Conservation (phyloP, 2,329 filamentous ascomycete species). For the Daldinia sp. region DNA sequence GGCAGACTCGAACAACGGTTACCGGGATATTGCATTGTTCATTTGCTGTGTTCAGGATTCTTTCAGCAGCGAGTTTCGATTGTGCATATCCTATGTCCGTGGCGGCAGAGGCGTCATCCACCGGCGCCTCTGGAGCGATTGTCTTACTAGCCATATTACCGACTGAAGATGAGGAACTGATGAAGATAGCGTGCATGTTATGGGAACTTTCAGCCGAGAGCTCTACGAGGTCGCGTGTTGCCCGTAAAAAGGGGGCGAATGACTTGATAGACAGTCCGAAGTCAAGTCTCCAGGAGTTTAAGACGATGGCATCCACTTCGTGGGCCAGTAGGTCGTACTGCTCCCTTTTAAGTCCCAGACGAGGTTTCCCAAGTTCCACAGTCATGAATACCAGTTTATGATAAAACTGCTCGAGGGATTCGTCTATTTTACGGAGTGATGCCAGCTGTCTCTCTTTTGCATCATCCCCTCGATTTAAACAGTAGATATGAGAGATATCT, state of each 20-base stretch:
- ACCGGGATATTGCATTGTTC: slow-evolving; percentile 31
- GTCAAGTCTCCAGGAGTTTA: slow-evolving; percentile 46
- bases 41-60: slow-evolving; percentile 33
- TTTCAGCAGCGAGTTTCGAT: slow-evolving; percentile 43
- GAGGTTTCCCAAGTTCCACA: background rate
- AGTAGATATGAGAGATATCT: background rate
- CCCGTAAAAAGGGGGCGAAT: slow-evolving; percentile 40
- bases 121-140: slow-evolving; percentile 35
- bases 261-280: slow-evolving; percentile 43
- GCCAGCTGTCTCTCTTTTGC: background rate
- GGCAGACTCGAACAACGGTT: slow-evolving; percentile 39
- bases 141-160: slow-evolving; percentile 21
- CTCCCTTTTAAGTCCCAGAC: background rate
- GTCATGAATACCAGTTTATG: background rate
- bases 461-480: background rate
- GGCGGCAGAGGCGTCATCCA: slow-evolving; percentile 32
- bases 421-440: background rate
- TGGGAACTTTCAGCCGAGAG: slow-evolving; percentile 26
- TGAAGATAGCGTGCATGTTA: slow-evolving; percentile 42
- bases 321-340: background rate
- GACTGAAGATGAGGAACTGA: slow-evolving; percentile 45
- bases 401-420: background rate
- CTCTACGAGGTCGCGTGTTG: slow-evolving; percentile 36
- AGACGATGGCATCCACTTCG: slow-evolving; percentile 40
- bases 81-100: slow-evolving; percentile 43